Evolutionary conservation across 805 yeast species (phyloP).

Genomic region (Yarrowia divulgata): DNA sequence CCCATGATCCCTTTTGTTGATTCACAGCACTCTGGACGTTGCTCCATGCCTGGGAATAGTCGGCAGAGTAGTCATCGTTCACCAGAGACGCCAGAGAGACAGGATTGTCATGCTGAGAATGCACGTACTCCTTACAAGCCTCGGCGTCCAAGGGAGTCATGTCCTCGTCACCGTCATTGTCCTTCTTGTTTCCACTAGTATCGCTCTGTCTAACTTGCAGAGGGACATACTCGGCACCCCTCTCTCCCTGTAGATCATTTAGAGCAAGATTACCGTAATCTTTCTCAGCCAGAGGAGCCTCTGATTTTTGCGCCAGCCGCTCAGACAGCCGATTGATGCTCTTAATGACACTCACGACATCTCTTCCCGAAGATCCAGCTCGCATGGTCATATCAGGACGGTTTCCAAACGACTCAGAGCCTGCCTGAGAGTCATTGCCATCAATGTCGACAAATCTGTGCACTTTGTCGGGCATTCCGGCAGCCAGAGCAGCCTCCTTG

Average conservation of each 20-base stretch:
- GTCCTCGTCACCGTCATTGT: constrained; percentile 7
- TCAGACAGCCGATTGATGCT: constrained; percentile 90
- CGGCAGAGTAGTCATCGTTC: background rate
- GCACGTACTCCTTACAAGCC: constrained; percentile 11
- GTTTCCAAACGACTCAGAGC: constrained; percentile 76
- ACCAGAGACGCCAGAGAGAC: constrained; percentile 10
- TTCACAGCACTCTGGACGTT: constrained; percentile 8
- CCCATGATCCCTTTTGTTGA: constrained; percentile 22
- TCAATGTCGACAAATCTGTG: constrained; percentile 77
- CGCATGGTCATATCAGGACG: constrained; percentile 89
- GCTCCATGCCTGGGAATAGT: constrained; percentile 13
- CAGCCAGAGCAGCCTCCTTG: constrained; percentile 48
- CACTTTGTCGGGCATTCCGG: constrained; percentile 50
- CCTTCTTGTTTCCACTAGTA: background rate
- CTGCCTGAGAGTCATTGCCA: constrained; percentile 78
- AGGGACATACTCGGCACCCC: constrained; percentile 2
- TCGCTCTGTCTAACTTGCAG: background rate
- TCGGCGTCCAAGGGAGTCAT: constrained; percentile 17
- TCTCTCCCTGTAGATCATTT: constrained; percentile 17
- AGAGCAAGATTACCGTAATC: background rate
- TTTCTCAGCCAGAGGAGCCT: constrained; percentile 19
- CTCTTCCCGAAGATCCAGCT: constrained; percentile 64
- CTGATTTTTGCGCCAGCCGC: constrained; percentile 62
- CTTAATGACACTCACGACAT: constrained; percentile 75
- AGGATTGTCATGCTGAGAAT: constrained; percentile 1